Base-by-base conservation (phyloP, 345 rosid genomes). In the Arabidopsis suecica region DNA sequence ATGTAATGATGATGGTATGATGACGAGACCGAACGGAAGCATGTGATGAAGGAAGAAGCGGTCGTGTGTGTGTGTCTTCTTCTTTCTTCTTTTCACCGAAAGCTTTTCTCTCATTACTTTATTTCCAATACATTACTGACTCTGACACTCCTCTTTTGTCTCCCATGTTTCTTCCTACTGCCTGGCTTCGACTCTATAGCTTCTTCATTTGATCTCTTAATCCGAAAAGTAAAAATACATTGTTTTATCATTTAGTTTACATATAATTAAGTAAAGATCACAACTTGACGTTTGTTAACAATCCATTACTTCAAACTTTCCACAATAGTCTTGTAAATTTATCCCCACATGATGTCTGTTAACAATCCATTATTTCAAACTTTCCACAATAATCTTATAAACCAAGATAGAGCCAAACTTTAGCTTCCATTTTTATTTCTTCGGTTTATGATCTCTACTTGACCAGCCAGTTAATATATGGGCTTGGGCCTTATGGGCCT, bases 1-100 rank as follows among this genome's bases (percentile, higher is more conserved):
- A 45, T 59, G 74, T 70, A 70, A 70, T 60, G 25, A 71, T 71
- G 67, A 71, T 48, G 67, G 7, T 9, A 48, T 14, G 58, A 71
- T 71, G 58, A 71, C 50, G 67, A 34, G 47, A 47, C 34, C 6
- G 51, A 54, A 47, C 34, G 3, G 51, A 54, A 68, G 72, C 61
- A 53, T 68, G 38, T 51, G 72, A 9, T 51, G 7, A 33, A 48
- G 30, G 9, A 40, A 2, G 40, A 1, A 1, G 42, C 33, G 47
- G 32, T 36, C 41, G 69, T 38, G 58, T 36, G 44, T 59, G 14
- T 25, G 1, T 25, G 28, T 28, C 32, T 28, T 28, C 32, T 28
- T 16, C 18, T 28, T 28, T 59, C 18, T 32, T 16, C 33, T 36
- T 50, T 14, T 50, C 71, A 66, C 71, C 59, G 71, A 67, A 51